Conservation (phyloP, 208 protist genomes). For the Endotrypanum monterogeii region DNA sequence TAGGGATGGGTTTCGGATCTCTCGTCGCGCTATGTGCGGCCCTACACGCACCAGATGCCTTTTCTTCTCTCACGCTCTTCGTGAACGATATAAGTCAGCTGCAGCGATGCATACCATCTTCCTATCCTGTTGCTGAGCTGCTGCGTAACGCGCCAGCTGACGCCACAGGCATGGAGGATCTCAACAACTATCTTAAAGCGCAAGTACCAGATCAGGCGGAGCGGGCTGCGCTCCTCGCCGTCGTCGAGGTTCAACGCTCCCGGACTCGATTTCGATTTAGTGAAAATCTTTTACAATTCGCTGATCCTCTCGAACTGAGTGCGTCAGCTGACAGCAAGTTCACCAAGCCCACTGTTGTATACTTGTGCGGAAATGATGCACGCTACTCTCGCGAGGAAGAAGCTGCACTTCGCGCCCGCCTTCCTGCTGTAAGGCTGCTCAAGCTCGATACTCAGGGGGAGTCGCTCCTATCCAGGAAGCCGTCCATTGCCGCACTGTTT, state of each 20-base stretch:
- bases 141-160: conserved; percentile 31
- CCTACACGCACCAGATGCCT: conserved; percentile 54
- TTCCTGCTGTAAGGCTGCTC: conserved; percentile 41
- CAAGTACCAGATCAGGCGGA: conserved; percentile 50
- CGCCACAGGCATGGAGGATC: conserved; percentile 24
- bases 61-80: conserved; percentile 65
- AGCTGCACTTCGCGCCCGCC: conserved; percentile 27
- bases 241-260: conserved; percentile 36
- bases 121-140: conserved; percentile 32
- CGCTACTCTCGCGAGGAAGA: conserved; percentile 29
- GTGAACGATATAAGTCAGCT: conserved; percentile 55
- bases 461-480: conserved; percentile 19
- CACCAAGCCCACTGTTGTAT: conserved; percentile 48
- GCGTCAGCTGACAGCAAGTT: conserved; percentile 28
- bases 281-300: conserved; percentile 37
- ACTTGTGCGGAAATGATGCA: conserved; percentile 24
- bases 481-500: conserved; percentile 30
- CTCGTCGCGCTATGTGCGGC: conserved; percentile 64
- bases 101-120: conserved; percentile 35
- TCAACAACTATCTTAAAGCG: conserved; percentile 47
- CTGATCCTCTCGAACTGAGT: conserved; percentile 17
- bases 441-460: conserved; percentile 31
- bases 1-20: conserved; percentile 77
- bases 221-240: conserved; percentile 56
- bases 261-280: conserved; percentile 44